phyloP scores from a whole-genome alignment of 768 basidiomycete genomes.

The Boletus rex-veris region DNA sequence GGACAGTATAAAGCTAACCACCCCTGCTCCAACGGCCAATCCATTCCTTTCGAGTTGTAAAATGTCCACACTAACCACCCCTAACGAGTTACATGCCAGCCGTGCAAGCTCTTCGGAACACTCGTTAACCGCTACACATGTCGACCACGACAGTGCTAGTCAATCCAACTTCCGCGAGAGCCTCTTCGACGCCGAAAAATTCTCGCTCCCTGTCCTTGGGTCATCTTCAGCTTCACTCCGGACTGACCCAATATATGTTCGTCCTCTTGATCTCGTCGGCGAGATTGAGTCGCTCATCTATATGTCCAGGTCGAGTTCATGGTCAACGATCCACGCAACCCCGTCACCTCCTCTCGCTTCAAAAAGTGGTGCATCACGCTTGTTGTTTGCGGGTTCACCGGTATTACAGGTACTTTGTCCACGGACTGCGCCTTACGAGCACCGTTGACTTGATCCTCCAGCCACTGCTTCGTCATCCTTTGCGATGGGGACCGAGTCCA shows the following conservation, averaged over 20 bases:
- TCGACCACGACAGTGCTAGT: slow-evolving; percentile 5
- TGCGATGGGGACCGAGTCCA: slow-evolving; percentile 51
- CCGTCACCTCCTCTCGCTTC: slow-evolving; percentile 32
- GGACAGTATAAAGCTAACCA: not conserved
- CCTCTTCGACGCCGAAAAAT: slow-evolving; percentile 11
- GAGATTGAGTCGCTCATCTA: not conserved
- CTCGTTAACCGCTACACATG: slow-evolving; percentile 12
- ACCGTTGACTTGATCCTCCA: slow-evolving; percentile 13
- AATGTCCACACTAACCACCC: slow-evolving; percentile 15
- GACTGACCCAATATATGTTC: slow-evolving; percentile 9
- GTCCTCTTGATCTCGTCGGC: not conserved
- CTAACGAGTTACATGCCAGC: slow-evolving; percentile 6
- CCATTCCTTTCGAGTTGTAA: slow-evolving; percentile 12
- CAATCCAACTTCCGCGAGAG: not conserved
- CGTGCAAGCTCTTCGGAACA: slow-evolving; percentile 11
- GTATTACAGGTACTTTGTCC: slow-evolving; percentile 20
- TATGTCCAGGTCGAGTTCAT: slow-evolving; percentile 35
- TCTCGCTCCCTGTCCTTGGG: not conserved
- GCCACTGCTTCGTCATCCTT: slow-evolving; percentile 53
- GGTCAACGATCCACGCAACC: slow-evolving; percentile 37
- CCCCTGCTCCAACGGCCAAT: slow-evolving; percentile 8
- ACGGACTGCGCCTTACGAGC: not conserved
- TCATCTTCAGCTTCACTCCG: slow-evolving; percentile 7
- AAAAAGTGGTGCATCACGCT: slow-evolving; percentile 41
- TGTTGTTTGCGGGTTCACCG: slow-evolving; percentile 31